Evolutionary conservation across 805 yeast genomes (phyloP), one percentile per base, ranked within the genome.

Genomic region (Lachancea meyersii): DNA sequence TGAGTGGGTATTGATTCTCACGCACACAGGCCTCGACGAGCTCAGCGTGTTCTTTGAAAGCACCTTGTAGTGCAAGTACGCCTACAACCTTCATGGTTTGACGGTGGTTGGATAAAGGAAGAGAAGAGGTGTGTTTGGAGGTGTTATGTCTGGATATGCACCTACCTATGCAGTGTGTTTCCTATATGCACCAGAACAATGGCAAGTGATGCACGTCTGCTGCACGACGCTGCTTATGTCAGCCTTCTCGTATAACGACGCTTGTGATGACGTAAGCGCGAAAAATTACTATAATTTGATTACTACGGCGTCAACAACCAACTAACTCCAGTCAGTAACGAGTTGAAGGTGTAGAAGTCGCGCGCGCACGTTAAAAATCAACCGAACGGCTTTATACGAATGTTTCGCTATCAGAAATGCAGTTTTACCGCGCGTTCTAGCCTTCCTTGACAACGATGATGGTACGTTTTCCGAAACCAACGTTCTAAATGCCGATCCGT

Each of bases 31-130:
- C 47, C 14, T 69, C 54, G 31, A 83, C 63, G 52, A 73, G 77
- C 2, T 67, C 60, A 5, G 80, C 62, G 57, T 84, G 94, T 54
- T 84, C 94, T 14, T 65, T 58, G 55, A 82, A 85, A 0, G 93
- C 89, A 5, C 94, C 94, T 57, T 84, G 94, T 16, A 84, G 69
- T 0, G 91, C 85, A 40, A 85, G 61, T 1, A 85, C 88, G 3
- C 94, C 94, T 9, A 84, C 68, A 3, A 54, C 58, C 13, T 45
- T 48, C 49, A 38, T 47, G 19, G 23, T 18, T 13, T n/a, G n/a
- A n/a, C n/a, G n/a, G n/a, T n/a, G n/a, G n/a, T n/a, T n/a, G n/a
- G n/a, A n/a, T n/a, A n/a, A n/a, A n/a, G n/a, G n/a, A n/a, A n/a
- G n/a, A n/a, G n/a, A n/a, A n/a, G n/a, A n/a, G n/a, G n/a, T n/a